phyloP scores from a whole-genome alignment of 2,329 filamentous ascomycete genomes.

The Pseudodiploospora longispora region DNA sequence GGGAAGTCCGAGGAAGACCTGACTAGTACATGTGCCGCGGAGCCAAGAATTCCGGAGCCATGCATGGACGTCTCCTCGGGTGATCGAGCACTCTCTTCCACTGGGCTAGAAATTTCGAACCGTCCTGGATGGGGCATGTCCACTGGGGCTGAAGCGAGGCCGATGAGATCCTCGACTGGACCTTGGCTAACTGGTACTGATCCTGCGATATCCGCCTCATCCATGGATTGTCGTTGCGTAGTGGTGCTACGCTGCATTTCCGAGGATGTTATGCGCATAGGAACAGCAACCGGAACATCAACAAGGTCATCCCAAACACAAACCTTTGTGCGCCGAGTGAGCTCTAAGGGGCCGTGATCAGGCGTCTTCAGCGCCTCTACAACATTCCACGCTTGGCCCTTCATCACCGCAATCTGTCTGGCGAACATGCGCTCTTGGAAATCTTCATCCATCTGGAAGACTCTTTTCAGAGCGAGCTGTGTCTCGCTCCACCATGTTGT shows the following conservation, averaged over 20 bases:
- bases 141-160: slow-evolving; percentile 50
- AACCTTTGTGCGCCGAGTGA: slow-evolving; percentile 82
- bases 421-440: slow-evolving; percentile 99
- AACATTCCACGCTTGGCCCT: slow-evolving; percentile 98
- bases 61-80: slow-evolving; percentile 24
- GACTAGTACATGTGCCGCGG: background rate
- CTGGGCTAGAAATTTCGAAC: slow-evolving; percentile 56
- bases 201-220: slow-evolving; percentile 81
- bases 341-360: slow-evolving; percentile 87
- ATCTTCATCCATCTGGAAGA: slow-evolving; percentile 88
- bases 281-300: slow-evolving; percentile 89
- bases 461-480: slow-evolving; percentile 71
- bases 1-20: slow-evolving; percentile 1
- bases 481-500: slow-evolving; percentile 97
- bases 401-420: slow-evolving; percentile 98
- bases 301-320: slow-evolving; percentile 98
- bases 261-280: slow-evolving; percentile 75
- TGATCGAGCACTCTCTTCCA: slow-evolving; percentile 32
- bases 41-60: slow-evolving; percentile 12
- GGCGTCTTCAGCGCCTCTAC: slow-evolving; percentile 91
- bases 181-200: slow-evolving; percentile 24
- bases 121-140: slow-evolving; percentile 68
- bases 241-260: slow-evolving; percentile 64
- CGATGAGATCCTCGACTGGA: slow-evolving; percentile 59
- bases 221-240: slow-evolving; percentile 39